These are phyloP conservation scores for Metschnikowia amazonensis DNA, from an alignment of 805 yeast species.

Conservation along the genomic window DNA sequence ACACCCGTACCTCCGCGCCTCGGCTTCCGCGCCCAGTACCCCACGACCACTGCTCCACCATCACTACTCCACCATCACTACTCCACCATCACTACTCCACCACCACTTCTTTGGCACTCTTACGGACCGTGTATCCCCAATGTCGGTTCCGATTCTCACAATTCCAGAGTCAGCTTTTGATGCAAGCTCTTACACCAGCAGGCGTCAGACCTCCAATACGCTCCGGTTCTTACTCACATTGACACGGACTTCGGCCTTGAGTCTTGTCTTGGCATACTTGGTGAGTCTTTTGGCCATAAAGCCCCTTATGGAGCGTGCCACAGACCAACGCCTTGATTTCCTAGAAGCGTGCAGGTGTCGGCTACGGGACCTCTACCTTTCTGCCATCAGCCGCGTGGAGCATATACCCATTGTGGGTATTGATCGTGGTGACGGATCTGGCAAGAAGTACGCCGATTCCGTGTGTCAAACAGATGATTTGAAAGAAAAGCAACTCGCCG, in stretches of 20 bases:
- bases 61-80: neutral
- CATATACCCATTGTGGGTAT: conserved; percentile 40
- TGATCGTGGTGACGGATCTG: conserved; percentile 24
- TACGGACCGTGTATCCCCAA: neutral
- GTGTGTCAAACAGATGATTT: conserved; percentile 36
- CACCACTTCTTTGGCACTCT: neutral
- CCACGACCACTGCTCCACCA: neutral
- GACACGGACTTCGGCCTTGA: conserved; percentile 33
- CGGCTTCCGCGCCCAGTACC: conserved; percentile 5
- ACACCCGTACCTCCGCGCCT: conserved; percentile 13
- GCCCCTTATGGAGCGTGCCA: conserved; percentile 32
- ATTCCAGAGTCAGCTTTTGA: conserved; percentile 42
- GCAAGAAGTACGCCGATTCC: conserved; percentile 35
- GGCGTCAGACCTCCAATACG: conserved; percentile 22
- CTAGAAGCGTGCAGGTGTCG: conserved; percentile 30
- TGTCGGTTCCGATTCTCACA: conserved; percentile 33
- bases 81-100: neutral
- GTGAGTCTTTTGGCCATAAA: conserved; percentile 31
- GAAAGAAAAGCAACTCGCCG: conserved; percentile 18
- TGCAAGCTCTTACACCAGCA: conserved; percentile 21
- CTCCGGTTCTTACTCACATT: conserved; percentile 27
- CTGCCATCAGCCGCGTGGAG: conserved; percentile 30
- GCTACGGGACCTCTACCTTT: conserved; percentile 35
- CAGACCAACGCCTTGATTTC: conserved; percentile 30
- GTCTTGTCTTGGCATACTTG: conserved; percentile 27